Evolutionary conservation across 2,329 filamentous ascomycete genomes (phyloP), one percentile per base, ranked within the genome.

Genomic region (Apiospora koreana): DNA sequence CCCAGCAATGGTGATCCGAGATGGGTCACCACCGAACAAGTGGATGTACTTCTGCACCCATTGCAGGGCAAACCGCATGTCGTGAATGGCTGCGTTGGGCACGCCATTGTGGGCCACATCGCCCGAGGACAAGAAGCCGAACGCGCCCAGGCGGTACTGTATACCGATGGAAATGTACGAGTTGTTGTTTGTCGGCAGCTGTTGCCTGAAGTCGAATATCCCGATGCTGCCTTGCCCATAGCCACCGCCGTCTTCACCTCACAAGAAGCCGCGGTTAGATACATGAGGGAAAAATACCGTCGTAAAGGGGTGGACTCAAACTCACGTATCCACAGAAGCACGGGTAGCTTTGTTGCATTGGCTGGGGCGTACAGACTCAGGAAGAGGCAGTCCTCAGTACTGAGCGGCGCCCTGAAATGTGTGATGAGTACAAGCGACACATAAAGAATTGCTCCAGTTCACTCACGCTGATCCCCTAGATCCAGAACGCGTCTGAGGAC

Each of bases 1-100:
- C 0, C 88, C 87, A 74, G 82, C 83, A 35, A 89, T 83, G 0
- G 86, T 88, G 1, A 90, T 85, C n/a, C 84, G 83, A 0, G 70
- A 71, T 0, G 83, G 82, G 69, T 89, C 83, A 6, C 87, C 87
- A 1, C 87, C 87, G 71, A 89, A 89, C 10, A 79, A 76, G 43
- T 80, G 76, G 68, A 89, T 87, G 72, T 89, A 77, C 25, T 81
- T 78, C 69, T 86, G 81, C 1, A 89, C 84, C 86, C 87, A 89
- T 75, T 84, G 74, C 3, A 89, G 77, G 0, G 84, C 85, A 43
- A 84, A 86, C 35, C 82, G 80, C 76, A 87, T 84, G 72, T 88
- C 87, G 16, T 86, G 77, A 0, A 88, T 74, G 3, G 84, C 86
- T 1, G 82, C 83, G 72, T 89, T 88, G 2, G 42, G 23, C 23